phyloP scores from a whole-genome alignment of 2,329 filamentous ascomycete genomes.

The Aspergillus ochraceoroseus region DNA sequence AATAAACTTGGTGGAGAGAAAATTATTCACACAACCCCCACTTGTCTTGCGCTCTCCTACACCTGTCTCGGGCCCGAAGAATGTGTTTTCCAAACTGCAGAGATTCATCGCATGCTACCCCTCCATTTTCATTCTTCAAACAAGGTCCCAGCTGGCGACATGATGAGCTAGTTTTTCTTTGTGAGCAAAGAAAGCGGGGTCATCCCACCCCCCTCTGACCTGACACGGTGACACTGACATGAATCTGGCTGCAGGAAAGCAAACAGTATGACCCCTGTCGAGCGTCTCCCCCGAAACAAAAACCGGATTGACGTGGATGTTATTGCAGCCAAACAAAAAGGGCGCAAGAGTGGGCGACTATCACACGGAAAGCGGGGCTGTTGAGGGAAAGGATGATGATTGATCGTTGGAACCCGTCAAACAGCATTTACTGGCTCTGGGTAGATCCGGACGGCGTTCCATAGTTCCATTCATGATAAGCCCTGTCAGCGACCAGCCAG shows the following conservation, averaged over 20 bases:
- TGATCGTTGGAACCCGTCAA: no score
- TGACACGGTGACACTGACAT: slow-evolving; percentile 12
- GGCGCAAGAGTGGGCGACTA: slow-evolving; percentile 9
- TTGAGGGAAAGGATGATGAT: background rate
- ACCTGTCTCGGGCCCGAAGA: no score
- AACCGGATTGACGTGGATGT: slow-evolving; percentile 21
- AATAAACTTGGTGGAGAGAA: no score
- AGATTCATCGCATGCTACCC: no score
- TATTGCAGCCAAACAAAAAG: slow-evolving; percentile 16
- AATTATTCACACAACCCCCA: no score
- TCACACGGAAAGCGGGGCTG: slow-evolving; percentile 19
- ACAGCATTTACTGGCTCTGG: slow-evolving; percentile 15
- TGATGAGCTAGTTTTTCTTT: no score
- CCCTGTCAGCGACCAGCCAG: slow-evolving; percentile 3
- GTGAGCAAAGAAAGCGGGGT: no score
- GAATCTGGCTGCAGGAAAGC: slow-evolving; percentile 10
- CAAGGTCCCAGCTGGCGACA: no score
- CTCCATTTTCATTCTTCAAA: no score
- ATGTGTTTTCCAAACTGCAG: no score
- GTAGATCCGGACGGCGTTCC: slow-evolving; percentile 10
- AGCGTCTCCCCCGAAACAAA: slow-evolving; percentile 17
- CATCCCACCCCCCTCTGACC: slow-evolving; percentile 4
- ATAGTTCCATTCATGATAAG: slow-evolving; percentile 11
- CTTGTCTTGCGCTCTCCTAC: no score
- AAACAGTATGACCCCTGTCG: slow-evolving; percentile 10